Evolutionary conservation across 2,329 filamentous ascomycete genomes (phyloP).

Genomic region (Aaosphaeria arxii): DNA sequence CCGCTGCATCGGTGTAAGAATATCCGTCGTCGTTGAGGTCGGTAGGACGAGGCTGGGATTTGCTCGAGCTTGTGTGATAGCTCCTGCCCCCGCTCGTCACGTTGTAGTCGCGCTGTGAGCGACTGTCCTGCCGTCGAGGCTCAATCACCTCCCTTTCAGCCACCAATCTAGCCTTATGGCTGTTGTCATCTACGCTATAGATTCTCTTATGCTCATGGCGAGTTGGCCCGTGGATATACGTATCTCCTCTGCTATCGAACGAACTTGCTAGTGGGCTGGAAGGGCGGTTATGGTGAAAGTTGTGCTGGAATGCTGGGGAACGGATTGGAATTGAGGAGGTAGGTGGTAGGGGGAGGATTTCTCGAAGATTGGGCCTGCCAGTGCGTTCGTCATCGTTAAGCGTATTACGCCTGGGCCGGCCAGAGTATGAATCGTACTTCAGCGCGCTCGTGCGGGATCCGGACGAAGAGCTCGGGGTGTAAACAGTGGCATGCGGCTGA

Average conservation of each 20-base stretch:
- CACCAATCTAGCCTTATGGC: conserved; percentile 34
- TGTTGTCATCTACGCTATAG: conserved; percentile 47
- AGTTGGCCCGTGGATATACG: conserved; percentile 33
- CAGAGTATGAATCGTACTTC: conserved; percentile 44
- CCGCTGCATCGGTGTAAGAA: conserved; percentile 50
- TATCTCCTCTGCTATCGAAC: conserved; percentile 31
- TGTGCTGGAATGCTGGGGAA: conserved; percentile 19
- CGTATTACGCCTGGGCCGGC: conserved; percentile 46
- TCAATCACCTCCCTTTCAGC: conserved; percentile 39
- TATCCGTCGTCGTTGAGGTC: conserved; percentile 43
- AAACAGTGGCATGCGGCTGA: conserved; percentile 8
- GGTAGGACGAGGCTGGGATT: conserved; percentile 12
- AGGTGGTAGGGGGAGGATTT: conserved; percentile 14
- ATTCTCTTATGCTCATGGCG: conserved; percentile 45
- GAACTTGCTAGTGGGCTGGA: conserved; percentile 41
- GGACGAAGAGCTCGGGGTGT: conserved; percentile 21
- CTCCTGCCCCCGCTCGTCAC: conserved; percentile 29
- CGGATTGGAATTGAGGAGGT: conserved; percentile 29
- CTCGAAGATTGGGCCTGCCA: conserved; percentile 35
- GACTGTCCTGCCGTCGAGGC: conserved; percentile 25
- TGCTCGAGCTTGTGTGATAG: conserved; percentile 20
- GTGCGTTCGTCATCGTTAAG: conserved; percentile 37
- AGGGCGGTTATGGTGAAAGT: conserved; percentile 26
- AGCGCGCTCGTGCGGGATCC: conserved; percentile 22
- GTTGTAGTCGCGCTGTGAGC: conserved; percentile 17